phyloP scores from a whole-genome alignment of 2,329 filamentous ascomycete genomes.

The Fusarium sp. region DNA sequence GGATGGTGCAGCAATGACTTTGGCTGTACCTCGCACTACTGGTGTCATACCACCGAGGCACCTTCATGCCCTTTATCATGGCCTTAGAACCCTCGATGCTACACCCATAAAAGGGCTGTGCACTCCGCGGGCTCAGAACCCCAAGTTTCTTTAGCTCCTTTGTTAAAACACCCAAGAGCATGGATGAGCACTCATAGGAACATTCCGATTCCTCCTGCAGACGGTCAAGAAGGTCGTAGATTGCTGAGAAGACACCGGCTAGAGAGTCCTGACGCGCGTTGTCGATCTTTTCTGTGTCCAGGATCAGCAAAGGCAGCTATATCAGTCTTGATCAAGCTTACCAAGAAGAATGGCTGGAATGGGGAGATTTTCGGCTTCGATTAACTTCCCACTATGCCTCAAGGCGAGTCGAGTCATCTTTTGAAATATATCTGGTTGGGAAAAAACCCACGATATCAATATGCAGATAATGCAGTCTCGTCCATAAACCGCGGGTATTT shows the following conservation, averaged over 20 bases:
- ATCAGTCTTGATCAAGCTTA: background rate
- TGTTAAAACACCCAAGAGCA: background rate
- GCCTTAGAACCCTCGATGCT: accelerated
- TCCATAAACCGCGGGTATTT: background rate
- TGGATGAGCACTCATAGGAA: slow-evolving; percentile 8
- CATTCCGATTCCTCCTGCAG: accelerated
- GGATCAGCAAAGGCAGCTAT: accelerated
- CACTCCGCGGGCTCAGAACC: background rate
- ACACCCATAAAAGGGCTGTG: background rate
- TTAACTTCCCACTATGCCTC: slow-evolving; percentile 1
- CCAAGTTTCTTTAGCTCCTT: background rate
- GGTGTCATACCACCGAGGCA: accelerated
- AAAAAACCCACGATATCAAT: slow-evolving; percentile 39
- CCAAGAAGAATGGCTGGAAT: slow-evolving; percentile 2
- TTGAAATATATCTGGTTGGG: background rate
- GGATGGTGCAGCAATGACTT: background rate
- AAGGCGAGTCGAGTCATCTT: slow-evolving; percentile 24
- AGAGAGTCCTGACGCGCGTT: background rate
- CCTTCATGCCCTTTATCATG: accelerated
- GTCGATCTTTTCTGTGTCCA: accelerated
- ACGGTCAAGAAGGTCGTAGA: background rate
- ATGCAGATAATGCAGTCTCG: slow-evolving; percentile 25
- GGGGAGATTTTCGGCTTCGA: slow-evolving; percentile 13
- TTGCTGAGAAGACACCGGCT: background rate
- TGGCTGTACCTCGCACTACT: background rate